Evolutionary conservation across 2,329 filamentous ascomycete genomes (phyloP).

Genomic region (Fusarium coicis): DNA sequence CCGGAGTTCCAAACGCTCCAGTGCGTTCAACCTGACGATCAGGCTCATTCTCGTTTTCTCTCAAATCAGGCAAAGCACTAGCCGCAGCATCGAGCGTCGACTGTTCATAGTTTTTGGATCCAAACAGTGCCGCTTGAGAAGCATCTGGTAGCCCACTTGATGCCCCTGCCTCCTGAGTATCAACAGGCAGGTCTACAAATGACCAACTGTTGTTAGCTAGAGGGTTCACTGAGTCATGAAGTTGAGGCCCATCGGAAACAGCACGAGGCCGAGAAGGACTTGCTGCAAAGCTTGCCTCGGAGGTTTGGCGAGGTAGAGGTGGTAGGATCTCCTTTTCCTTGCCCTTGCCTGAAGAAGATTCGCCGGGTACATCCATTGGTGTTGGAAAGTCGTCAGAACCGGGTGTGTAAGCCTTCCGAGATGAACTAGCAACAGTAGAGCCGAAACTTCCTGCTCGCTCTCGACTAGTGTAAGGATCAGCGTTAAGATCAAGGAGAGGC

Average conservation of each 20-base stretch:
- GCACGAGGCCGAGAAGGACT: conserved; percentile 59
- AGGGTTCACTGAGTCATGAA: conserved; percentile 58
- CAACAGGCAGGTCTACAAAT: conserved; percentile 57
- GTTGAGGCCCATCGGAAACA: conserved; percentile 66
- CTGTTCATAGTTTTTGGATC: not conserved
- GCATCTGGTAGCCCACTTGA: not conserved
- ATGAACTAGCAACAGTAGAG: conserved; percentile 43
- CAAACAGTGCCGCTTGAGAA: not conserved
- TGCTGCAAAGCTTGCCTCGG: conserved; percentile 14
- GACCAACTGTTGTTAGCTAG: conserved; percentile 71
- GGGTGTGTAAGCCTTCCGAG: conserved; percentile 38
- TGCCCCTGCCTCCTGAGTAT: conserved; percentile 20
- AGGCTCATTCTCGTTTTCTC: not conserved
- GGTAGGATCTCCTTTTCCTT: conserved; percentile 27
- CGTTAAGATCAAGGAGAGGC: not conserved
- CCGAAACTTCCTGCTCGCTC: conserved; percentile 35
- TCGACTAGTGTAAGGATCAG: not conserved
- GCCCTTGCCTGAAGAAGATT: conserved; percentile 25
- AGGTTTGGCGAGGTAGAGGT: conserved; percentile 14
- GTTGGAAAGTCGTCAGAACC: conserved; percentile 36
- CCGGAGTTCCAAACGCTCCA: not conserved
- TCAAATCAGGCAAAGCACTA: not conserved
- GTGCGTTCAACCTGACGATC: conserved; percentile 5
- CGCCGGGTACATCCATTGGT: conserved; percentile 17
- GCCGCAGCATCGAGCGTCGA: not conserved